Base-by-base conservation (phyloP, 2,329 filamentous ascomycete species). In the Penicillium sp. region DNA sequence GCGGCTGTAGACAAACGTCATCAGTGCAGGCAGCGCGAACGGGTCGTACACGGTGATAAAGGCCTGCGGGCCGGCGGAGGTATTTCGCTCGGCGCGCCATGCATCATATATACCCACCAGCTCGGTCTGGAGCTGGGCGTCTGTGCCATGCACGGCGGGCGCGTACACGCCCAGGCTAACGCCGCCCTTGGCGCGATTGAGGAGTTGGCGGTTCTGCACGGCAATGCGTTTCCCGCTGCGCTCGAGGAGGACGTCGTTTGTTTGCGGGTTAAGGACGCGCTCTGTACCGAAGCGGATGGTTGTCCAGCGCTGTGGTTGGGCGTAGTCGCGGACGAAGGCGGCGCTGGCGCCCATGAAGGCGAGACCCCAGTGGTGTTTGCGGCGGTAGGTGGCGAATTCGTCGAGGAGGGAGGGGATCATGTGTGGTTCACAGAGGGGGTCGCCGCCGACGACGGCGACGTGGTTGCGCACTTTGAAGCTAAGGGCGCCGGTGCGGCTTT, bases 31-130 rank as follows among this genome's bases (percentile, higher is more conserved):
- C 5, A 77, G 62, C 6, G 73, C 68, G 55, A 78, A 78, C 1
- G 71, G 75, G 46, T 79, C 71, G 54, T 78, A 79, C 1, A 77
- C 70, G 0, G 77, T 78, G 60, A 78, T 75, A 54, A 74, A 78
- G 3, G 76, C 75, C 57, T 78, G 75, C 4, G 71, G 67, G 0
- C 65, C 66, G 6, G 60, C 41, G 4, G 66, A 62, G 2, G 63
- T 40, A 56, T 77, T 78, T 22, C 77, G 71, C 18, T 69, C 63
- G 2, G 68, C 60, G 19, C 77, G 69, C 77, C 77, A 79, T 4
- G 65, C 60, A 35, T 77, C 70, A 55, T 79, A 79, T 16, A 79
- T 65, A 2, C 65, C 64, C 14, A 68, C 62, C 4, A 79, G 63
- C 10, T 75, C 63, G 18, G 56, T 50, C 59, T 79, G 67, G 1